Base-by-base conservation (phyloP, 2,329 filamentous ascomycete species). In the Ambrosiella xylebori region DNA sequence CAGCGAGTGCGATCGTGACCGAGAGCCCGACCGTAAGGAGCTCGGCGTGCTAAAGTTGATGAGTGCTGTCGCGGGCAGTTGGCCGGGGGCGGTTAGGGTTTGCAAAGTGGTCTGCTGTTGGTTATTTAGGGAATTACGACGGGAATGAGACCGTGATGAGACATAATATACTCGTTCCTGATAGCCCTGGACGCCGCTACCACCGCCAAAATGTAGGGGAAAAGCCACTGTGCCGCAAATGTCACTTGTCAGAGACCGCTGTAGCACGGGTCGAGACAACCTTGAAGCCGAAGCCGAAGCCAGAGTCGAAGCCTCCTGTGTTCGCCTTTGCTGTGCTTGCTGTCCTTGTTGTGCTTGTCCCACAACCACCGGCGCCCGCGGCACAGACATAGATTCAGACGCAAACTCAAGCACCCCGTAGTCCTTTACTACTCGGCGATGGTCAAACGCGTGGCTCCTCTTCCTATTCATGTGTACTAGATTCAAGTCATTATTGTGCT, bases 121-220 rank as follows among this genome's bases (percentile, higher is more conserved):
- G 15, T 54, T 40, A 54, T 45, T 12, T 39, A 52, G 11, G 19
- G 58, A 59, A 59, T 57, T 57, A 37, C 55, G 54, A 27, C 58
- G 58, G 55, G 58, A 59, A 59, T 59, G 54, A 15, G 54, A 36
- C 8, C 58, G 47, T 47, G 57, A 58, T 45, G 41, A 52, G n/a
- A 40, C 36, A 8, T 37, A 49, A 37, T 49, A 51, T 11, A 51
- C 27, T 51, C 47, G 17, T 36, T 51, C 47, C 13, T 35, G 47
- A 4, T 41, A 6, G n/a, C 11, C 6, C 39, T 41, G 27, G 27
- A 27, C 27, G 4, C 27, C 27, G 27, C 27, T 27, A 27, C 27
- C 27, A 27, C 27, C 27, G 27, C 27, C 27, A 27, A 27, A 27
- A 27, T 47, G 44, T 47, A 15, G 44, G 13, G 44, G 19, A 17